Percentiles rank a stretch among this genome's conserved stretches.
phyloP scores from a whole-genome alignment of 306 rosid species.

The Medicago arabica region DNA sequence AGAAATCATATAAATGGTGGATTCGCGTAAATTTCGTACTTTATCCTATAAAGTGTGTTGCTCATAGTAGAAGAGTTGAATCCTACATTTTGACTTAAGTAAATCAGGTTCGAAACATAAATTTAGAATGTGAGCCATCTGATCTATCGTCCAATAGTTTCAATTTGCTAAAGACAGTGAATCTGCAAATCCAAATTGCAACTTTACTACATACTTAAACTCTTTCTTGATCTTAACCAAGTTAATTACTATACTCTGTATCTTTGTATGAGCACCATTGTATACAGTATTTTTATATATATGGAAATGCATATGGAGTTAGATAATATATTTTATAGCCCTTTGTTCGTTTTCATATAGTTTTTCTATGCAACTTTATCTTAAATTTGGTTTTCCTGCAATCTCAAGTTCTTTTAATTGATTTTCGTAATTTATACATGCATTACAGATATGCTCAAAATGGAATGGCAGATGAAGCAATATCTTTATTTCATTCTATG shows the following conservation, averaged over 20 bases:
- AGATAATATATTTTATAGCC: not conserved
- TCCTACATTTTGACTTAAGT: not conserved
- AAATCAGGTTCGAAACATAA: not conserved
- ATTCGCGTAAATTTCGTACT: not conserved
- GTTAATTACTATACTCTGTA: not conserved
- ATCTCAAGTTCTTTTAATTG: conserved; percentile 4
- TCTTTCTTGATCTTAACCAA: not conserved
- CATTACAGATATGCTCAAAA: conserved; percentile 86
- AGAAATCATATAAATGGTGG: not conserved
- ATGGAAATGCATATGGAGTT: conserved; percentile 16
- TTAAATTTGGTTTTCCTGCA: conserved; percentile 20
- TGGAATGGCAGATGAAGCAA: conserved; percentile 88
- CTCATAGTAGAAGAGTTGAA: not conserved
- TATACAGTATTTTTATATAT: not conserved
- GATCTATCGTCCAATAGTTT: not conserved
- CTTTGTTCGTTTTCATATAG: conserved; percentile 16
- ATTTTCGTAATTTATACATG: conserved; percentile 24
- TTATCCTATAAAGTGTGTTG: not conserved
- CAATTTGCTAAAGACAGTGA: not conserved
- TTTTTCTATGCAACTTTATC: not conserved
- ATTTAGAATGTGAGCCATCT: not conserved
- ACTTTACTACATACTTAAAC: not conserved
- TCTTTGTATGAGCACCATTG: conserved; percentile 2
- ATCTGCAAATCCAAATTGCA: not conserved
- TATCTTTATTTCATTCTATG: conserved; percentile 69